Evolutionary conservation across 2,329 filamentous ascomycete species (phyloP).

Genomic region (Myriosclerotinia curreyana): DNA sequence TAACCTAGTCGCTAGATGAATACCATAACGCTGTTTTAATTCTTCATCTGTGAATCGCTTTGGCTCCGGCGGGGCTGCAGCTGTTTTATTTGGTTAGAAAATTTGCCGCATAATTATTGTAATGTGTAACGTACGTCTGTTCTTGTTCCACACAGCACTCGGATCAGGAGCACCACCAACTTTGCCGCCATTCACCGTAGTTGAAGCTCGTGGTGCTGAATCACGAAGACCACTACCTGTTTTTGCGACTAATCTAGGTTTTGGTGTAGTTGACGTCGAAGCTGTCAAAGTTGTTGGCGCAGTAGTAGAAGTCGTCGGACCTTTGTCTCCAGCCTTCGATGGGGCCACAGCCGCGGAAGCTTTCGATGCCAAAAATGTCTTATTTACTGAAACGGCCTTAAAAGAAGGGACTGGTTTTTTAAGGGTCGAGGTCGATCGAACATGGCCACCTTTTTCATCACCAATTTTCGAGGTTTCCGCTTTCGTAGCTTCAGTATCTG

Average conservation of each 20-base stretch:
- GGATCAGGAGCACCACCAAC: constrained; percentile 62
- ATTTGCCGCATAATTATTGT: neutral
- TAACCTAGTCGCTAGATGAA: constrained; percentile 76
- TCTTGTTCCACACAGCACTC: constrained; percentile 84
- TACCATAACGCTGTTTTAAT: constrained; percentile 77
- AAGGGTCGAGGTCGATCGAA: constrained; percentile 55
- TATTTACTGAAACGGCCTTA: constrained; percentile 83
- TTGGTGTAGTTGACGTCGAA: constrained; percentile 50
- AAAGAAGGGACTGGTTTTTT: constrained; percentile 72
- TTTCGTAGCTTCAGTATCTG: constrained; percentile 71
- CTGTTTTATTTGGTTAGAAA: constrained; percentile 42
- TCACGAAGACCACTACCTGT: constrained; percentile 60
- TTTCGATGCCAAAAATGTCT: constrained; percentile 77
- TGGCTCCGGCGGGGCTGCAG: constrained; percentile 63
- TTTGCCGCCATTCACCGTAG: constrained; percentile 55
- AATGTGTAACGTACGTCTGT: constrained; percentile 61
- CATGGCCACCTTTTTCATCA: constrained; percentile 57
- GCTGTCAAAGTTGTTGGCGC: constrained; percentile 41
- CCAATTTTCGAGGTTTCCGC: constrained; percentile 52
- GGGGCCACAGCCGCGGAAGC: constrained; percentile 45
- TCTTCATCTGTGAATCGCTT: constrained; percentile 87
- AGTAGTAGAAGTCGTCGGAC: constrained; percentile 16
- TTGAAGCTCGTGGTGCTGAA: constrained; percentile 46
- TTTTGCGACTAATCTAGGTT: constrained; percentile 74
- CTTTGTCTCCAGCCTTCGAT: constrained; percentile 53